A percentile compares a stretch with the other conserved stretches of the same genome.
phyloP scores from a whole-genome alignment of 2,329 filamentous ascomycete species.

The Metarhizium rileyi region DNA sequence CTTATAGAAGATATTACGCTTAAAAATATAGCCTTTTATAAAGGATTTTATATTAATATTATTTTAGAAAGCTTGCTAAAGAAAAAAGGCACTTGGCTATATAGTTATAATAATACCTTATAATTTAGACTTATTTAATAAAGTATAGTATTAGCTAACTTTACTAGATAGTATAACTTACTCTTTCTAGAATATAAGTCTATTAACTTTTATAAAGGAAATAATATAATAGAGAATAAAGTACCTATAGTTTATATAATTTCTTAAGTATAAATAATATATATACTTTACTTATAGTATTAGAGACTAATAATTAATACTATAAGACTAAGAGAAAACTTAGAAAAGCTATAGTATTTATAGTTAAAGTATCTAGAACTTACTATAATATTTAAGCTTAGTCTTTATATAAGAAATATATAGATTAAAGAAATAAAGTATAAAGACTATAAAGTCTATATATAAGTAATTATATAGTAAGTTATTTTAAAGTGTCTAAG shows the following conservation, averaged over 20 bases:
- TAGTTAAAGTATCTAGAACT: background rate
- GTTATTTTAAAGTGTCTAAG: background rate
- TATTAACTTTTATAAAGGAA: background rate
- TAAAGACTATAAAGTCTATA: background rate
- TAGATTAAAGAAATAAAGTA: background rate
- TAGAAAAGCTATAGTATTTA: background rate
- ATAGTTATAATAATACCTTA: background rate
- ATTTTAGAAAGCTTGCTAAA: background rate
- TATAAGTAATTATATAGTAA: background rate
- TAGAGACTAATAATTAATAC: background rate
- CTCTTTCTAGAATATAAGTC: background rate
- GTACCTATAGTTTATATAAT: too few relatives aligned
- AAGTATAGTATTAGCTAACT: background rate
- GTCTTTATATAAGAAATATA: background rate
- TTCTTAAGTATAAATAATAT: background rate
- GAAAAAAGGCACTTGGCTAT: background rate
- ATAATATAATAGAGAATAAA: too few relatives aligned
- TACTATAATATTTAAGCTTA: background rate
- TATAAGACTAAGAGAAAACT: background rate
- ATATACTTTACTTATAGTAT: background rate
- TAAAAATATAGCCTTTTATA: background rate
- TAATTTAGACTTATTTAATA: background rate
- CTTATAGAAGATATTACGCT: background rate
- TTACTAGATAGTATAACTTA: background rate
- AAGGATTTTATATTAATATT: background rate